Evolutionary conservation across 495 filamentous ascomycete genomes (phyloP).

Genomic region (Penicillium taxi): DNA sequence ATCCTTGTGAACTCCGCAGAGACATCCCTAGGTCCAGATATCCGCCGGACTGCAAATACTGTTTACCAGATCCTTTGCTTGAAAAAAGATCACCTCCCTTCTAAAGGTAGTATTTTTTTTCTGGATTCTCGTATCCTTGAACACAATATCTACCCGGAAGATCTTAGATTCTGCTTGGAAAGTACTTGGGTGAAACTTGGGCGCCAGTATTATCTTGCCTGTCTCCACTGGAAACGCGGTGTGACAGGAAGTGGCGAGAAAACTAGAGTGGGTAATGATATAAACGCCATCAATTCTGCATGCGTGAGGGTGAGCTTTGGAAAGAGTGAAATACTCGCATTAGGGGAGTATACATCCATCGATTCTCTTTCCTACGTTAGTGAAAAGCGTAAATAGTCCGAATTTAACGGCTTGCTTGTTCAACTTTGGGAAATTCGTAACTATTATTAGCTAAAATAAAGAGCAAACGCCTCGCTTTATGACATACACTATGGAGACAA

Average conservation of each 20-base stretch:
- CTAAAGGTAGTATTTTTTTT: conserved; percentile 28
- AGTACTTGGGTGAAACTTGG: conserved; percentile 27
- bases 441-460: conserved; percentile 1
- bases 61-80: conserved; percentile 8
- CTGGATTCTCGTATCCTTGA: conserved; percentile 21
- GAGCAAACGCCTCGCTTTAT: conserved; percentile 16
- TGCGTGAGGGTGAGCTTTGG: conserved; percentile 11
- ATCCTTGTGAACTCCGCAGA: conserved; percentile 11
- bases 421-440: background rate
- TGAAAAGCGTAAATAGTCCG: background rate
- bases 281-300: background rate
- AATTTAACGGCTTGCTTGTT: too few relatives aligned
- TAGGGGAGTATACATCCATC: conserved; percentile 20
- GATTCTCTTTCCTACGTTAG: background rate
- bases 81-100: background rate
- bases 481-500: conserved; percentile 11
- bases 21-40: conserved; percentile 16
- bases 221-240: conserved; percentile 20
- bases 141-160: conserved; percentile 7
- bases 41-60: conserved; percentile 15
- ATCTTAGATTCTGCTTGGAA: conserved; percentile 20
- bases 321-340: conserved; percentile 10
- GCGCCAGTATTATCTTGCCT: conserved; percentile 28
- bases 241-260: background rate
- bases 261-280: background rate